Conservation (phyloP, 140 eudicot genomes). For the Oenanthe javanica region DNA sequence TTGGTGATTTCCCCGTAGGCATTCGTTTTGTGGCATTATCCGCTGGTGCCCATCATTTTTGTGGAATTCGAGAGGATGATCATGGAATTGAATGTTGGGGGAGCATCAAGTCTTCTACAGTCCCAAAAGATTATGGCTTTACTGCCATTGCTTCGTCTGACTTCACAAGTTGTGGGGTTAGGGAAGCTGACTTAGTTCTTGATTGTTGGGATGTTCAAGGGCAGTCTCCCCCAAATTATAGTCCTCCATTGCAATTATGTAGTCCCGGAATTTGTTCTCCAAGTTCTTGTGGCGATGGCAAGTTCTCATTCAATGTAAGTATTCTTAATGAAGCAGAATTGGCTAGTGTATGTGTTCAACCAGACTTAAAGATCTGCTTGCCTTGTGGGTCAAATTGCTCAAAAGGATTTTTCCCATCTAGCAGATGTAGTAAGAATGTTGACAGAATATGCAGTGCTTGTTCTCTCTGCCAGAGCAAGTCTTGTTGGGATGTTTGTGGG, state of each 20-base stretch:
- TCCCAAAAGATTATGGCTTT: constrained; percentile 19
- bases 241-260: constrained; percentile 20
- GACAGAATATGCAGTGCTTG: constrained; percentile 16
- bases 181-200: constrained; percentile 19
- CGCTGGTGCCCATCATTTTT: constrained; percentile 9
- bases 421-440: constrained; percentile 14
- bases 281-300: constrained; percentile 9
- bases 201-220: constrained; percentile 19
- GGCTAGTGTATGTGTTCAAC: constrained; percentile 10
- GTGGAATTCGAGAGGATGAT: constrained; percentile 22
- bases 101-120: constrained; percentile 10
- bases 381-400: constrained; percentile 20
- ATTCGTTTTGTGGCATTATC: constrained; percentile 16
- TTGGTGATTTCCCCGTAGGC: not conserved
- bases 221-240: constrained; percentile 10
- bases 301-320: constrained; percentile 18
- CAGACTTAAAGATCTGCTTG: constrained; percentile 14
- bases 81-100: constrained; percentile 25
- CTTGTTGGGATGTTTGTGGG: constrained; percentile 15
- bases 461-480: constrained; percentile 19
- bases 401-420: constrained; percentile 16
- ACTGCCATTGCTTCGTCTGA: constrained; percentile 17
- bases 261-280: constrained; percentile 19
- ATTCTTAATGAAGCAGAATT: constrained; percentile 17
- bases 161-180: constrained; percentile 13